Conservation (phyloP, 257 asterid species). For the Solanum chilense region DNA sequence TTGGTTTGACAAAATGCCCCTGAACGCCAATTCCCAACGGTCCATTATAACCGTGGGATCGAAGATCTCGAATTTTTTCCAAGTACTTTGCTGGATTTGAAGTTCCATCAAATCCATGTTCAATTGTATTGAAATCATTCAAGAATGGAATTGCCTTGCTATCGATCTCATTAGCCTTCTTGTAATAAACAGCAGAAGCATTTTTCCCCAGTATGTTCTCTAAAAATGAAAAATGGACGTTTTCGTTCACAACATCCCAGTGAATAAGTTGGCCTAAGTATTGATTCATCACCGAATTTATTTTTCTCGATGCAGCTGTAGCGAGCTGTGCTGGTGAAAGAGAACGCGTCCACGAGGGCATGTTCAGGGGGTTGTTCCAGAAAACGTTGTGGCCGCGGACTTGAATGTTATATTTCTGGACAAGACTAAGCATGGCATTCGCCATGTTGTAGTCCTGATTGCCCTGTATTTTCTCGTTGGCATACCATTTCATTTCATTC, state of each 20-base stretch:
- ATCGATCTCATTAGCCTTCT: constrained; percentile 25
- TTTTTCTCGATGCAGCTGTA: constrained; percentile 11
- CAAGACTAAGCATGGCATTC: constrained; percentile 29
- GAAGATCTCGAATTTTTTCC: constrained; percentile 26
- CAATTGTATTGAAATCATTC: constrained; percentile 61
- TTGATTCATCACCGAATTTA: constrained; percentile 20
- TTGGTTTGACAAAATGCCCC: constrained; percentile 27
- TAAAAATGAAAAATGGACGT: constrained; percentile 37
- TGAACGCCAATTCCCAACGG: constrained; percentile 28
- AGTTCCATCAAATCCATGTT: constrained; percentile 19
- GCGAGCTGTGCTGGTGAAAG: constrained; percentile 19
- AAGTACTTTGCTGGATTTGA: constrained; percentile 34
- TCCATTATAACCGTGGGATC: constrained; percentile 17
- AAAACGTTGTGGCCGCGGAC: constrained; percentile 69
- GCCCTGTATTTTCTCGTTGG: constrained; percentile 20
- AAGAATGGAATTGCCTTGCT: constrained; percentile 28
- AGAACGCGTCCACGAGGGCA: constrained; percentile 31
- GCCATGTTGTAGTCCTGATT: constrained; percentile 24
- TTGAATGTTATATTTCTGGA: constrained; percentile 3
- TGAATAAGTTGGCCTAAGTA: constrained; percentile 36
- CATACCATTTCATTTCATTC: constrained; percentile 64
- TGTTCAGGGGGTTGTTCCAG: constrained; percentile 38
- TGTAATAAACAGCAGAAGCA: constrained; percentile 24
- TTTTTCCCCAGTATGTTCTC: constrained; percentile 28
- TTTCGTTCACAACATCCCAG: constrained; percentile 70